Conservation (phyloP, 768 basidiomycete genomes). For the Mrakia gelida region DNA sequence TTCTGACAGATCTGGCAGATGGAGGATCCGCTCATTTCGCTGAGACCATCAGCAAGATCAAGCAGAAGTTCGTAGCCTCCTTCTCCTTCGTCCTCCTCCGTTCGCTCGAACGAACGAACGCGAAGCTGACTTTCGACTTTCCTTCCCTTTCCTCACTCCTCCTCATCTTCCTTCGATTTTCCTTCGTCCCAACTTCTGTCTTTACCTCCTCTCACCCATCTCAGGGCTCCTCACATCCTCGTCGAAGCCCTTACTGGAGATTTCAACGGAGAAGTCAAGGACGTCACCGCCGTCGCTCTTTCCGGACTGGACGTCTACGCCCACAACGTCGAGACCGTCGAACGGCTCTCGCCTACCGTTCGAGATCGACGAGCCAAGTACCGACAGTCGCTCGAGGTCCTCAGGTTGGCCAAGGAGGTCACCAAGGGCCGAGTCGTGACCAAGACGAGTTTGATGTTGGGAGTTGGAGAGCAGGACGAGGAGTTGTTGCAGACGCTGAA, state of each 20-base stretch:
- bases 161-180: not conserved
- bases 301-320: slow-evolving; percentile 97
- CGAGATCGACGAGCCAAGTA: slow-evolving; percentile 92
- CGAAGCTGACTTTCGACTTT: not conserved
- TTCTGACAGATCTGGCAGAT: slow-evolving; percentile 72
- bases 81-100: no score
- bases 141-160: not conserved
- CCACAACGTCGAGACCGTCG: slow-evolving; percentile 96
- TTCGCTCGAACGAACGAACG: not conserved
- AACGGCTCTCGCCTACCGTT: slow-evolving; percentile 86
- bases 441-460: slow-evolving; percentile 98
- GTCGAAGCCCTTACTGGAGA: slow-evolving; percentile 96
- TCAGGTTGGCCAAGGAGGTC: slow-evolving; percentile 43
- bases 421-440: slow-evolving; percentile 55
- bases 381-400: slow-evolving; percentile 53
- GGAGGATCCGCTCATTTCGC: slow-evolving; percentile 93
- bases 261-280: slow-evolving; percentile 71
- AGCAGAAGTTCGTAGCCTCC: slow-evolving; percentile 68
- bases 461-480: slow-evolving; percentile 82
- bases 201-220: not conserved
- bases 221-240: slow-evolving; percentile 86
- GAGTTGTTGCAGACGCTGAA: slow-evolving; percentile 76
- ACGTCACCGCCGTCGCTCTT: slow-evolving; percentile 75
- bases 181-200: not conserved
- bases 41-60: slow-evolving; percentile 88